Evolutionary conservation across 2,329 filamentous ascomycete species (phyloP).

Genomic region (Trichoderma pleuroti): DNA sequence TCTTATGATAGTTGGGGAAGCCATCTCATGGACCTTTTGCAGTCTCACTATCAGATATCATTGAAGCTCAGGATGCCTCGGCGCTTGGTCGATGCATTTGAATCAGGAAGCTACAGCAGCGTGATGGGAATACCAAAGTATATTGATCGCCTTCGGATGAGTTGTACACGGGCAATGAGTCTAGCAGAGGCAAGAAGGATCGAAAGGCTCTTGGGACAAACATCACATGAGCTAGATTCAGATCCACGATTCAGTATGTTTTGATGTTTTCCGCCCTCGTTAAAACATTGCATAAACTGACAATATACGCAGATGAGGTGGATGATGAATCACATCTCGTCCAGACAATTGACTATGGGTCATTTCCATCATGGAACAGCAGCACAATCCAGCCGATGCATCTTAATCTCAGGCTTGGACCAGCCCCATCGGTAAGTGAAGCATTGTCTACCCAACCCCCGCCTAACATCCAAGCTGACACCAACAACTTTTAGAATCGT

Average conservation of each 20-base stretch:
- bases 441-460: no score
- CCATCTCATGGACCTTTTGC: slow-evolving; percentile 41
- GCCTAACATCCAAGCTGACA: not conserved
- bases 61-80: slow-evolving; percentile 45
- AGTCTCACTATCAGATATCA: slow-evolving; percentile 45
- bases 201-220: slow-evolving; percentile 41
- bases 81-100: slow-evolving; percentile 45
- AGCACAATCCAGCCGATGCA: slow-evolving; percentile 38
- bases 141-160: slow-evolving; percentile 43
- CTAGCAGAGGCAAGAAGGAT: slow-evolving; percentile 50
- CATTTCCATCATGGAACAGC: slow-evolving; percentile 47
- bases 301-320: slow-evolving; percentile 37
- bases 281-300: slow-evolving; percentile 17
- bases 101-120: slow-evolving; percentile 49
- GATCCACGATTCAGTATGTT: slow-evolving; percentile 47
- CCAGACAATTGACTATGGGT: slow-evolving; percentile 50
- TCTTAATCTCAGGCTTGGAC: slow-evolving; percentile 47
- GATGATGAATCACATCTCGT: slow-evolving; percentile 38
- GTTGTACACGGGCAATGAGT: slow-evolving; percentile 52
- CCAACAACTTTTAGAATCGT: slow-evolving; percentile 37
- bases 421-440: slow-evolving; percentile 46
- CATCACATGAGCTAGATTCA: slow-evolving; percentile 40
- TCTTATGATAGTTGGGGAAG: slow-evolving; percentile 32
- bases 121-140: slow-evolving; percentile 46
- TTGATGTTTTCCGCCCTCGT: accelerated